Evolutionary conservation across 1,139 yeast species (phyloP).

Genomic region (Yamadazyma dendronema): DNA sequence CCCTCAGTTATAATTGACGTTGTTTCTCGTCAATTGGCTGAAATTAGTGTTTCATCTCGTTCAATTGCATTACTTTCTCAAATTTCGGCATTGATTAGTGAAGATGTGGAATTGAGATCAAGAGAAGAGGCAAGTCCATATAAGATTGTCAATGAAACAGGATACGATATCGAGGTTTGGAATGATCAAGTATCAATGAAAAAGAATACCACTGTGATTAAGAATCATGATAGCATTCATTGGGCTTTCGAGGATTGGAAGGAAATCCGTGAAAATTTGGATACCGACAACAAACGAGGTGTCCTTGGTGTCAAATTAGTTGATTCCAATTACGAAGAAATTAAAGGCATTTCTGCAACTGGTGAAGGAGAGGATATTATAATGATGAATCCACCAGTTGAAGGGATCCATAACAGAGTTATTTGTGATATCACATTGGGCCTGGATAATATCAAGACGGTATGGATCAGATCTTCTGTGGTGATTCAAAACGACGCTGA

Average conservation of each 20-base stretch:
- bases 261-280: constrained; percentile 74
- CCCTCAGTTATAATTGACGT: constrained; percentile 57
- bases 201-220: constrained; percentile 26
- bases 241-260: constrained; percentile 98
- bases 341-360: constrained; percentile 62
- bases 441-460: constrained; percentile 74
- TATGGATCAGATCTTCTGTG: constrained; percentile 73
- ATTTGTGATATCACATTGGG: constrained; percentile 69
- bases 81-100: constrained; percentile 55
- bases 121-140: constrained; percentile 87
- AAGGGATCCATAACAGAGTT: constrained; percentile 69
- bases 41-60: constrained; percentile 77
- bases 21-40: constrained; percentile 72
- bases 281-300: constrained; percentile 60
- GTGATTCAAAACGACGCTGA: constrained; percentile 70
- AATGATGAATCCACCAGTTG: constrained; percentile 60
- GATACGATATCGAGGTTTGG: constrained; percentile 78
- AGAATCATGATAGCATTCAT: constrained; percentile 53
- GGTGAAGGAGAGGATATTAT: constrained; percentile 84
- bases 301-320: constrained; percentile 59
- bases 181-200: constrained; percentile 36
- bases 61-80: constrained; percentile 77
- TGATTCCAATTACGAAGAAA: constrained; percentile 53
- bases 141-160: constrained; percentile 79
- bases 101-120: constrained; percentile 54